Conservation (phyloP, 1,284 basidiomycete genomes). For the Puccinia novopanici region DNA sequence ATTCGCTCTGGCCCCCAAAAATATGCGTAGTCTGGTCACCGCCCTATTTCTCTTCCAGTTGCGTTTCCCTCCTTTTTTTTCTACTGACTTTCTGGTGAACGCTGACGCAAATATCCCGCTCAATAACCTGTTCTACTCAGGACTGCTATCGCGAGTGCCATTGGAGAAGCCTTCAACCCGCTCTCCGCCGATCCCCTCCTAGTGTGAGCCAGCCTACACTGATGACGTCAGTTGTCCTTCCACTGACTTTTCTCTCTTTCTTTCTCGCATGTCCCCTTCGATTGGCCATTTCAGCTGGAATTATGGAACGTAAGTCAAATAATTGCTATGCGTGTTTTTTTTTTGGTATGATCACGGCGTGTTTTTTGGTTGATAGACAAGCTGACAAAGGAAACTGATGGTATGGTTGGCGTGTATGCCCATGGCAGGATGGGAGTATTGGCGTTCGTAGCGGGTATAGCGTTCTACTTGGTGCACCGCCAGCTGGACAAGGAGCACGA, state of each 20-base stretch:
- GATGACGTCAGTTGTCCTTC: background rate
- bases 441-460: conserved; percentile 35
- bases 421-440: conserved; percentile 36
- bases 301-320: conserved; percentile 44
- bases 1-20: conserved; percentile 64
- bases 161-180: conserved; percentile 49
- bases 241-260: conserved; percentile 18
- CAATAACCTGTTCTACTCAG: background rate
- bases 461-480: conserved; percentile 28
- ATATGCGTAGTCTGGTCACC: conserved; percentile 79
- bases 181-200: conserved; percentile 43
- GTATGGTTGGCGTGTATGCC: background rate
- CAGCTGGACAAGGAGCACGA: conserved; percentile 37
- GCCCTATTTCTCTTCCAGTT: conserved; percentile 59
- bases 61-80: background rate
- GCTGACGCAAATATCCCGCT: background rate
- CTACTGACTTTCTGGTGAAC: background rate
- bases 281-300: conserved; percentile 32
- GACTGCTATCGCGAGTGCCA: conserved; percentile 44
- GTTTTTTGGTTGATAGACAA: too few relatives aligned
- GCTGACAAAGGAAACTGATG: background rate
- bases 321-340: background rate
- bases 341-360: background rate
- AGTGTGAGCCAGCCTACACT: conserved; percentile 13
- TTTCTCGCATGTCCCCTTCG: background rate